Conservation (phyloP, 1,139 yeast genomes). For the Blastobotrys arbuscula region DNA sequence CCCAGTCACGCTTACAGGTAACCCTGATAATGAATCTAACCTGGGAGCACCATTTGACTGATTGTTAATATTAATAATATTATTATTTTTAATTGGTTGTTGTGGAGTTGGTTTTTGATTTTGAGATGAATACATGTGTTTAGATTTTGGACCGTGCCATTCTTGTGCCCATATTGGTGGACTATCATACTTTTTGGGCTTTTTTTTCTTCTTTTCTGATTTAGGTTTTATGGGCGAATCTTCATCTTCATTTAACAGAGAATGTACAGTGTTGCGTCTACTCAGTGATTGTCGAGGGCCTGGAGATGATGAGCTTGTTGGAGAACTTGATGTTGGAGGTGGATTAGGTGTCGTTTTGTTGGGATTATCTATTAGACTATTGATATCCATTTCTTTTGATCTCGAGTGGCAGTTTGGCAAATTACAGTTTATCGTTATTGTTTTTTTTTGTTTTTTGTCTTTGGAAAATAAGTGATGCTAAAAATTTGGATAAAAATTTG, state of each 20-base stretch:
- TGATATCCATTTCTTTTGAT: conserved; percentile 6
- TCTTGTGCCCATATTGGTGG: conserved; percentile 85
- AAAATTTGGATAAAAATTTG: too few relatives aligned
- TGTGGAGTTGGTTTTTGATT: not conserved
- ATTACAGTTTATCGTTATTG: too few relatives aligned
- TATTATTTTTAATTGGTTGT: conserved; percentile 2
- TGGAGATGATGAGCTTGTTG: conserved; percentile 6
- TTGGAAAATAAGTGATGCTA: too few relatives aligned
- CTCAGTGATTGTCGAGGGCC: conserved; percentile 7
- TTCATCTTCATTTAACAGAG: conserved; percentile 27
- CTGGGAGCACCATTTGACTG: not conserved
- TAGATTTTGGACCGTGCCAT: conserved; percentile 38
- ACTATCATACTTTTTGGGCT: conserved; percentile 57
- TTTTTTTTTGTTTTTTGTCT: too few relatives aligned
- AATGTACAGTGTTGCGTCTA: conserved; percentile 28
- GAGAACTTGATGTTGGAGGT: not conserved
- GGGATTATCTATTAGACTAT: conserved; percentile 7
- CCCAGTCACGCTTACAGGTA: conserved; percentile 52
- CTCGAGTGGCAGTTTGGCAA: too few relatives aligned
- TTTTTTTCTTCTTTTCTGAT: conserved; percentile 25
- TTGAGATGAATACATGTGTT: too few relatives aligned
- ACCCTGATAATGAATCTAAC: conserved; percentile 6
- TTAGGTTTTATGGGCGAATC: conserved; percentile 7
- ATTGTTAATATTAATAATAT: conserved; percentile 8
- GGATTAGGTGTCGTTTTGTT: not conserved